These are phyloP conservation scores for Fusarium pseudoanthophilum DNA, from an alignment of 2,329 filamentous ascomycete genomes.

Conservation along the genomic window DNA sequence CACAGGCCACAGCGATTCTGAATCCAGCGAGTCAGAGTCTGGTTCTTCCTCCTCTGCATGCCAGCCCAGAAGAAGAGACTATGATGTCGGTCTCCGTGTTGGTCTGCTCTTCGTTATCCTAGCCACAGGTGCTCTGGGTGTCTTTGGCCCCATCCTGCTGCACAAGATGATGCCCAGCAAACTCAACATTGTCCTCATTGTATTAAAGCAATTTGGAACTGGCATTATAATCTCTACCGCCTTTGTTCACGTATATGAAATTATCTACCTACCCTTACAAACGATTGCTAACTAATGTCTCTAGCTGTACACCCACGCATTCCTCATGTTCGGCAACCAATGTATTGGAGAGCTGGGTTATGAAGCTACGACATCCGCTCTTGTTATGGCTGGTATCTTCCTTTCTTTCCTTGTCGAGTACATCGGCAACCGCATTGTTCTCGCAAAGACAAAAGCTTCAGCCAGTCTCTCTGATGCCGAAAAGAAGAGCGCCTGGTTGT, in stretches of 20 bases:
- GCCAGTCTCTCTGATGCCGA: constrained; percentile 39
- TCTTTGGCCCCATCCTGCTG: constrained; percentile 74
- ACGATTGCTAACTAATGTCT: neutral
- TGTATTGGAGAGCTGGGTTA: constrained; percentile 75
- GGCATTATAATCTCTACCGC: constrained; percentile 78
- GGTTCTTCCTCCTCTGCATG: constrained; percentile 56
- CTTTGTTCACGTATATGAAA: constrained; percentile 68
- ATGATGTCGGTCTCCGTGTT: constrained; percentile 75
- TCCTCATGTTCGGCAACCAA: constrained; percentile 76
- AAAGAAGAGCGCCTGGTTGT: constrained; percentile 43
- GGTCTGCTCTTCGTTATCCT: constrained; percentile 79
- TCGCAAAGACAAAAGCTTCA: constrained; percentile 48
- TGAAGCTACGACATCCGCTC: constrained; percentile 74
- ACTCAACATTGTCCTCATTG: constrained; percentile 62
- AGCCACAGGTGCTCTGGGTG: constrained; percentile 73
- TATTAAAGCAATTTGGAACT: constrained; percentile 79
- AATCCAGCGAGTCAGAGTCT: constrained; percentile 18
- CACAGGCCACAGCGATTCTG: constrained; percentile 58
- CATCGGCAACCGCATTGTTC: constrained; percentile 68
- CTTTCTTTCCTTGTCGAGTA: constrained; percentile 79
- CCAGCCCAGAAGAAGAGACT: constrained; percentile 60
- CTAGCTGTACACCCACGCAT: constrained; percentile 78
- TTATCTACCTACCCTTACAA: neutral
- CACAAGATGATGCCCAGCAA: constrained; percentile 65
- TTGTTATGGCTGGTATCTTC: constrained; percentile 80